Evolutionary conservation across 2,329 filamentous ascomycete genomes (phyloP), one percentile per base, ranked within the genome.

Genomic region (Fusarium pseudograminearum): DNA sequence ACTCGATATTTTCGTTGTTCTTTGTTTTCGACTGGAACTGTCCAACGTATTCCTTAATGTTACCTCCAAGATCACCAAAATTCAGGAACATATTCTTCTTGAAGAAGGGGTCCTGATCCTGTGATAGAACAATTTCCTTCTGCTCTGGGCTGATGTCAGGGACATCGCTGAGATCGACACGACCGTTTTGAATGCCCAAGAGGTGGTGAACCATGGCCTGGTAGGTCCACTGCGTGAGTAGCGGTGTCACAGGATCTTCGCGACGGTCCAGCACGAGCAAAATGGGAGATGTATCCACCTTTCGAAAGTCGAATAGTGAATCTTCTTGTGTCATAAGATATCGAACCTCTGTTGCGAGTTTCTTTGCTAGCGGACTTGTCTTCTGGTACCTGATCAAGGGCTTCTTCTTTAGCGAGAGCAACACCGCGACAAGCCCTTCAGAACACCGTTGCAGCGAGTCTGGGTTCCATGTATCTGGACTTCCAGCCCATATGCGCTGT

Each of bases 201-300:
- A 98, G 83, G 76, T 99, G 96, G 78, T 99, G 96, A 1, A 99
- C 96, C 94, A 99, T 99, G n/a, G 96, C 96, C 81, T 99, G 96
- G 76, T 99, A 99, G 28, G 96, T 99, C 96, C 96, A 99, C 78
- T 99, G 96, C 4, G 94, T 97, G 50, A 99, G 86, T 14, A 99
- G 83, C 0, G 96, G 96, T 5, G 96, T 99, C 52, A 98, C 92
- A 0, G 96, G 95, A 75, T 99, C 96, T 77, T 98, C 94, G 78
- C 96, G 89, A 42, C 96, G 89, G 80, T 99, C 96, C 31, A 99
- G 82, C 56, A 99, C 89, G 34, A 99, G 85, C 16, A 99, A 84
- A 73, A 99, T 94, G 0, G 97, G 96, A 11, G 95, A 93, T 1
- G 96, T 99, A 79, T 99, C 96, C 54, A 94, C 91, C 79, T 93